Percentiles rank a stretch among this genome's conserved stretches.
Evolutionary conservation across 345 rosid genomes (phyloP).

Genomic region (rapeseed (Brassica napus)): Da-Ae NC_063447.1:15203501-15204000

Average conservation of each 20-base stretch:
- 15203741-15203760: conserved; percentile 30
- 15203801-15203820: conserved; percentile 47
- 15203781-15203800: conserved; percentile 62
- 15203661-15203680: conserved; percentile 55
- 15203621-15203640: conserved; percentile 50
- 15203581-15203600: conserved; percentile 38
- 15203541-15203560: conserved; percentile 47
- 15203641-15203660: conserved; percentile 62
- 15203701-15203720: conserved; percentile 46
- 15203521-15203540: conserved; percentile 42
- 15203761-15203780: conserved; percentile 52
- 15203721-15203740: conserved; percentile 43
- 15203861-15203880: conserved; percentile 84
- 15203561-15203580: conserved; percentile 38
- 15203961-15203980: conserved; percentile 49
- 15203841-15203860: conserved; percentile 55
- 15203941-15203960: conserved; percentile 88
- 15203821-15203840: conserved; percentile 46
- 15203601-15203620: conserved; percentile 30
- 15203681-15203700: conserved; percentile 49
- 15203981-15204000: not conserved
- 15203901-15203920: conserved; percentile 99
- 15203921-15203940: conserved; percentile 91
- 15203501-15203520: conserved; percentile 43
- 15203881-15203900: conserved; percentile 80